phyloP scores from a whole-genome alignment of 176 grass and related monocot genomes.

The Saccharum officinarum region DNA sequence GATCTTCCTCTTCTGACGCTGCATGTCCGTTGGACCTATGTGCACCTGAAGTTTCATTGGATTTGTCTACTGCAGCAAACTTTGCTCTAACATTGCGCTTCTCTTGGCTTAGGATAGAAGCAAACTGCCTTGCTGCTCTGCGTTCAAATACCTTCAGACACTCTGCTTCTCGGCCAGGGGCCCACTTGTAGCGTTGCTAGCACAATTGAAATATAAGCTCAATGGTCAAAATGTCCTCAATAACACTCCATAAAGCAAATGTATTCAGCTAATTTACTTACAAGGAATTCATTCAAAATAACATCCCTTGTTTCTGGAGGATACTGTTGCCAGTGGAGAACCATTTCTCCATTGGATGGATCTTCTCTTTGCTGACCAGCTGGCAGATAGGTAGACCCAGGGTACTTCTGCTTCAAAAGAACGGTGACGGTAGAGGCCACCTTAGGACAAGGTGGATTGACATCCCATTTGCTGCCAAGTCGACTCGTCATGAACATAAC shows the following conservation, averaged over 20 bases:
- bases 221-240: neutral
- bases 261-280: constrained; percentile 24
- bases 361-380: constrained; percentile 21
- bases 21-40: neutral
- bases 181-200: constrained; percentile 52
- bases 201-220: constrained; percentile 13
- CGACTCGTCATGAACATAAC: constrained; percentile 17
- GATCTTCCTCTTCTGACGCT: constrained; percentile 18
- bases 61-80: constrained; percentile 12
- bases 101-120: constrained; percentile 26
- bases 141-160: constrained; percentile 44
- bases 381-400: constrained; percentile 41
- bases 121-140: constrained; percentile 37
- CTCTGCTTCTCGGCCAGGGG: constrained; percentile 30
- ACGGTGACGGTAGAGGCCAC: constrained; percentile 38
- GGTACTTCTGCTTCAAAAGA: constrained; percentile 46
- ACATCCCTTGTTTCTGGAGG: constrained; percentile 27
- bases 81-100: constrained; percentile 34
- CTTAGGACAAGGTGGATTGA: constrained; percentile 41
- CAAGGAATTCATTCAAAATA: constrained; percentile 49
- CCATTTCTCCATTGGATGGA: constrained; percentile 31
- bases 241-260: neutral
- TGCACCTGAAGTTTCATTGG: neutral
- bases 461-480: constrained; percentile 41
- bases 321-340: constrained; percentile 39